phyloP scores from a whole-genome alignment of 2,329 filamentous ascomycete genomes.

The Aspergillus phoenicis region DNA sequence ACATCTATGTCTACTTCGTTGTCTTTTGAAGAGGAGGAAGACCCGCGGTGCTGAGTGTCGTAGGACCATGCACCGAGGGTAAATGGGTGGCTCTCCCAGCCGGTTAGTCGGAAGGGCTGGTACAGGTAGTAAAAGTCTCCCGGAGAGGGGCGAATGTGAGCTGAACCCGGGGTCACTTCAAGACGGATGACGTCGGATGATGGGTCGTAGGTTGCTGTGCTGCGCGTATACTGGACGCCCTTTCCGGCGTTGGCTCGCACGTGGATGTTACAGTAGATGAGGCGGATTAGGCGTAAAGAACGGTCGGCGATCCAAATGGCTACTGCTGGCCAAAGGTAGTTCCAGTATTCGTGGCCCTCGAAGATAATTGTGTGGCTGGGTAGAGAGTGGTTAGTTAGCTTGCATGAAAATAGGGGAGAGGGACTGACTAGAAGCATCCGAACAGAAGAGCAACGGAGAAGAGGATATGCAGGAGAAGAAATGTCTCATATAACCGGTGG shows the following conservation, averaged over 20 bases:
- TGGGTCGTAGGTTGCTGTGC: conserved; percentile 48
- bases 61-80: conserved; percentile 43
- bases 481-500: conserved; percentile 47
- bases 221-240: conserved; percentile 34
- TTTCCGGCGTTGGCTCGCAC: conserved; percentile 27
- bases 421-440: conserved; percentile 52
- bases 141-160: conserved; percentile 39
- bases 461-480: conserved; percentile 44
- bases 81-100: conserved; percentile 58
- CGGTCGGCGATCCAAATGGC: conserved; percentile 55
- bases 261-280: conserved; percentile 50
- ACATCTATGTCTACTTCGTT: conserved; percentile 17
- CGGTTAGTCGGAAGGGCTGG: conserved; percentile 45
- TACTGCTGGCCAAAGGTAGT: conserved; percentile 55
- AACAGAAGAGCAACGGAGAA: conserved; percentile 46
- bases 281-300: conserved; percentile 45
- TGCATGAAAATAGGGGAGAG: too few relatives aligned
- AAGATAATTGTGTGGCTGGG: conserved; percentile 53
- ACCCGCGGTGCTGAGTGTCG: conserved; percentile 5
- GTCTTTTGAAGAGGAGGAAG: conserved; percentile 1
- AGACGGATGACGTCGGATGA: conserved; percentile 51
- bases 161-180: conserved; percentile 44
- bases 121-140: conserved; percentile 57
- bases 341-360: conserved; percentile 49
- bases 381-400: background rate